Evolutionary conservation across 495 filamentous ascomycete species (phyloP).

Genomic region (Aspergillus cavernicola): DNA sequence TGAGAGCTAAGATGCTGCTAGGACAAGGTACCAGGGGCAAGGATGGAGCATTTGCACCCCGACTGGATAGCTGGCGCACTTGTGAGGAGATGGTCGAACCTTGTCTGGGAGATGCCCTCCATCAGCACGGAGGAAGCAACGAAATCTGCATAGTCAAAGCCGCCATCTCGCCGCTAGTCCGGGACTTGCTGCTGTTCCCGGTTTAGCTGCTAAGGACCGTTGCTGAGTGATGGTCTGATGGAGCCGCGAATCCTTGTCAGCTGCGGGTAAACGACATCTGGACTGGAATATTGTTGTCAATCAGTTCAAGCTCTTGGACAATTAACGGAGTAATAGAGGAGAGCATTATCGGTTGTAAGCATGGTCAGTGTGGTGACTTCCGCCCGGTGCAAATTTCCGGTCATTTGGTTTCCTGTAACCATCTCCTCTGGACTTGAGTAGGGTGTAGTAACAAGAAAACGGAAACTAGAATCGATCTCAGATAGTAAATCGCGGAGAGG

Average conservation of each 20-base stretch:
- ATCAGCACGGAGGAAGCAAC: conserved; percentile 6
- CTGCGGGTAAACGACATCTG: neutral
- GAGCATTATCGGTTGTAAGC: neutral
- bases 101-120: neutral
- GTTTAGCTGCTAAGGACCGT: neutral
- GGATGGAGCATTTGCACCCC: neutral
- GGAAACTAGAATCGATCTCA: neutral
- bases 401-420: neutral
- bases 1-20: neutral
- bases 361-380: neutral
- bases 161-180: neutral
- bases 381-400: neutral
- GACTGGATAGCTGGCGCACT: neutral
- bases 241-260: conserved; percentile 9
- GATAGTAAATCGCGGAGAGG: neutral
- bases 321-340: neutral
- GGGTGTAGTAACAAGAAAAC: no score
- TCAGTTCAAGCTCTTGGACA: no score
- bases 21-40: conserved; percentile 15
- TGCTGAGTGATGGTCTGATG: neutral
- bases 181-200: conserved; percentile 6
- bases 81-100: conserved; percentile 10
- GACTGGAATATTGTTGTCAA: conserved; percentile 1
- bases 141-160: conserved; percentile 6
- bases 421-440: no score